Evolutionary conservation across 1,284 basidiomycete species (phyloP).

Genomic region (Tilletiopsis washingtonensis): DNA sequence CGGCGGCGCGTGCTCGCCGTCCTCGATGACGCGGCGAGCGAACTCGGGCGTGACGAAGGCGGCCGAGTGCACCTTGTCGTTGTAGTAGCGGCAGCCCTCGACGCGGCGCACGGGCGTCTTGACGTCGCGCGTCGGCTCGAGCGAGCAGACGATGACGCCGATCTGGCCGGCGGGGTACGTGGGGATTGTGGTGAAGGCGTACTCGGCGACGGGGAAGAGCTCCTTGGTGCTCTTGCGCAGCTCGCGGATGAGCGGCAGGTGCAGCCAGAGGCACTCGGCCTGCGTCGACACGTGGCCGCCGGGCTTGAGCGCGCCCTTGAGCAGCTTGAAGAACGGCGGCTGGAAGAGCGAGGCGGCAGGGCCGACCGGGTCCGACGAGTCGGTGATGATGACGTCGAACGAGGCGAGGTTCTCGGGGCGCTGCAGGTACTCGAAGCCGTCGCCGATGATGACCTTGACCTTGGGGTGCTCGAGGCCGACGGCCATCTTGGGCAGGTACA

Average conservation of each 20-base stretch:
- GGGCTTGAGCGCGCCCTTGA: slow-evolving; percentile 77
- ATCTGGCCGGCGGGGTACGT: slow-evolving; percentile 97
- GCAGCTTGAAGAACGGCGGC: slow-evolving; percentile 91
- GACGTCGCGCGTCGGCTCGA: slow-evolving; percentile 51
- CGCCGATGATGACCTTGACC: slow-evolving; percentile 82
- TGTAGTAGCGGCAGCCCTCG: slow-evolving; percentile 68
- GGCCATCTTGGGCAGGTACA: slow-evolving; percentile 91
- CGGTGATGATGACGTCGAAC: slow-evolving; percentile 96
- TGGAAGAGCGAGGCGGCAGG: slow-evolving; percentile 91
- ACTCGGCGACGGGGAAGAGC: slow-evolving; percentile 79
- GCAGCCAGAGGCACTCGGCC: slow-evolving; percentile 92
- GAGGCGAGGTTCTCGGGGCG: slow-evolving; percentile 65
- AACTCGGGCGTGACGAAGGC: slow-evolving; percentile 92
- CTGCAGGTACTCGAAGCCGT: slow-evolving; percentile 93
- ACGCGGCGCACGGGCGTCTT: slow-evolving; percentile 57
- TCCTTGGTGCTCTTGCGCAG: slow-evolving; percentile 65
- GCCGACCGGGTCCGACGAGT: slow-evolving; percentile 96
- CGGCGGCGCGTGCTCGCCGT: slow-evolving; percentile 37
- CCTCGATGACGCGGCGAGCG: slow-evolving; percentile 55
- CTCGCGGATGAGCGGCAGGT: slow-evolving; percentile 77
- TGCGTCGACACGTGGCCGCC: slow-evolving; percentile 94
- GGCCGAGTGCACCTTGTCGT: slow-evolving; percentile 67
- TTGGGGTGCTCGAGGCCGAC: slow-evolving; percentile 71
- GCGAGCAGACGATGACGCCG: slow-evolving; percentile 86
- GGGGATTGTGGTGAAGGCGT: slow-evolving; percentile 93